phyloP scores from a whole-genome alignment of 495 filamentous ascomycete species.

The Neurospora tetrasperma region DNA sequence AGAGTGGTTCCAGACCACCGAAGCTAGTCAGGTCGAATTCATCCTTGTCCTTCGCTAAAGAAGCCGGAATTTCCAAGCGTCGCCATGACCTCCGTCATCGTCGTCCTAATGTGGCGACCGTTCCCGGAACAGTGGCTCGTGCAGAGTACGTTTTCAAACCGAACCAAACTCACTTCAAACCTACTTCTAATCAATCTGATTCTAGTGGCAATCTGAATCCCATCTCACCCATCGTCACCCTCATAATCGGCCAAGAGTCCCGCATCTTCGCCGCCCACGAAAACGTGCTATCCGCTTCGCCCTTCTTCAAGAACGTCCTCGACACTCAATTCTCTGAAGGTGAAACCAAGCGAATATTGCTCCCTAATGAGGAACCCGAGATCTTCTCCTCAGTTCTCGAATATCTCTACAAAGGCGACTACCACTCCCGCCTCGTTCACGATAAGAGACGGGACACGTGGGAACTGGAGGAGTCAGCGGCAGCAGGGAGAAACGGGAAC shows the following conservation, averaged over 20 bases:
- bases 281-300: slow-evolving; percentile 65
- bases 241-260: slow-evolving; percentile 65
- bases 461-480: slow-evolving; percentile 49
- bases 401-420: slow-evolving; percentile 88
- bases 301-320: slow-evolving; percentile 60
- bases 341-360: slow-evolving; percentile 57
- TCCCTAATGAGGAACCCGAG: slow-evolving; percentile 80
- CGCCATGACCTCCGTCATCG: slow-evolving; percentile 29
- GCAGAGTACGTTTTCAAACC: slow-evolving; percentile 24
- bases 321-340: slow-evolving; percentile 54
- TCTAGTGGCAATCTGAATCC: slow-evolving; percentile 33
- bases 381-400: slow-evolving; percentile 86
- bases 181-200: slow-evolving; percentile 7
- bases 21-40: slow-evolving; percentile 32
- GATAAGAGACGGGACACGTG: slow-evolving; percentile 57
- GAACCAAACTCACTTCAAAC: not conserved
- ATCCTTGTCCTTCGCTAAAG: slow-evolving; percentile 39
- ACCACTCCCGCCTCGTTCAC: slow-evolving; percentile 67
- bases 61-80: slow-evolving; percentile 34
- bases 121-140: slow-evolving; percentile 19
- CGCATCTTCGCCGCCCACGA: slow-evolving; percentile 87
- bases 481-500: not conserved
- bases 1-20: slow-evolving; percentile 35
- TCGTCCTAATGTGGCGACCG: slow-evolving; percentile 29
- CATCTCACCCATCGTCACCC: slow-evolving; percentile 65